phyloP scores from a whole-genome alignment of 805 yeast species.

The Candida xyloterini region DNA sequence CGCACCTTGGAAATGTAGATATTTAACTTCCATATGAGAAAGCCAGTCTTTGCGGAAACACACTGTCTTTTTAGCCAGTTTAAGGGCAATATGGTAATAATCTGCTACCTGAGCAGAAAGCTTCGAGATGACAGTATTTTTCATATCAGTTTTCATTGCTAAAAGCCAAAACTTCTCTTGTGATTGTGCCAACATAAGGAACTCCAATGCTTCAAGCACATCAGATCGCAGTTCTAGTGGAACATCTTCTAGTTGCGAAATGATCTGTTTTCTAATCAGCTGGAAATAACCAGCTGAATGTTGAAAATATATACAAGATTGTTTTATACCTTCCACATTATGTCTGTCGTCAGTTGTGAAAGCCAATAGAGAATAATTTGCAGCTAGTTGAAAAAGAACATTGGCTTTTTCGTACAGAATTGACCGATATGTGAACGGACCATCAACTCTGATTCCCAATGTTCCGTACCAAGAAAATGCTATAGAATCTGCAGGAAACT shows the following conservation, averaged over 20 bases:
- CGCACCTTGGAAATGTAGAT: slow-evolving; percentile 65
- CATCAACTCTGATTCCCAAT: slow-evolving; percentile 51
- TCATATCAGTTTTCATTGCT: slow-evolving; percentile 49
- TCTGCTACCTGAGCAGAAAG: slow-evolving; percentile 62
- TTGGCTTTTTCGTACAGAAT: slow-evolving; percentile 60
- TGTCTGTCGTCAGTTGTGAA: slow-evolving; percentile 38
- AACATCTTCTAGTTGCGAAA: slow-evolving; percentile 20
- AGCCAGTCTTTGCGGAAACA: slow-evolving; percentile 52
- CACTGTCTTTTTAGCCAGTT: slow-evolving; percentile 41
- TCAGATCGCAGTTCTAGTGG: slow-evolving; percentile 48
- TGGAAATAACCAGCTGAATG: slow-evolving; percentile 67
- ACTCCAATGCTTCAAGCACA: slow-evolving; percentile 49
- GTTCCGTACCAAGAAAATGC: slow-evolving; percentile 74
- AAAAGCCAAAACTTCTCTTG: slow-evolving; percentile 85
- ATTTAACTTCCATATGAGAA: slow-evolving; percentile 56
- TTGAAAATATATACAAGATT: slow-evolving; percentile 64
- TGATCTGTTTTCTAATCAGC: slow-evolving; percentile 26
- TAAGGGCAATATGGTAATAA: slow-evolving; percentile 48
- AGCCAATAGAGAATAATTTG: slow-evolving; percentile 59
- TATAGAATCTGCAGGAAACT: slow-evolving; percentile 62
- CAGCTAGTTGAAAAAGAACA: slow-evolving; percentile 66
- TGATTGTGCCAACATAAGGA: slow-evolving; percentile 73
- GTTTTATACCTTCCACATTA: slow-evolving; percentile 54
- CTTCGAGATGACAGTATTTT: slow-evolving; percentile 60
- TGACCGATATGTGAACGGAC: slow-evolving; percentile 46